Evolutionary conservation across 1,139 yeast species (phyloP), one percentile per base, ranked within the genome.

Genomic region (Suhomyces bokatorum): DNA sequence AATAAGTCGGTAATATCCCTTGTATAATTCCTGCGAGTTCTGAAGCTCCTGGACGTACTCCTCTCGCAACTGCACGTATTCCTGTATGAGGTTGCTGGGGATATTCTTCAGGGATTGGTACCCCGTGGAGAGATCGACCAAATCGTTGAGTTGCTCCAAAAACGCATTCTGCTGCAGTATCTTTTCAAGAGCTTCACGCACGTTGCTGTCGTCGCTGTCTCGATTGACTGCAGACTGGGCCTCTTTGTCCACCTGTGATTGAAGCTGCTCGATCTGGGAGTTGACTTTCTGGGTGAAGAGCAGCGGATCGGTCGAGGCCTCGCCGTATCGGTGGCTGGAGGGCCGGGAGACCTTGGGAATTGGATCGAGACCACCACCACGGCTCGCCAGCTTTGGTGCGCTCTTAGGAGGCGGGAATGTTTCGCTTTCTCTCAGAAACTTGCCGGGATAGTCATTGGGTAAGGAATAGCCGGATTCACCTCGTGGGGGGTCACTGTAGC

Each of bases 1-100:
- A 28, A 71, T 69, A 27, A 78, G 62, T 43, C 64, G 60, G 49
- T 72, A 67, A 52, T 74, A 78, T 13, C 68, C 67, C 39, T 65
- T 56, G 50, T 69, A 69, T 39, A 71, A 60, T 12, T 47, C 51
- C 48, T 63, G 67, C 14, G 67, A 63, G 36, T 57, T 62, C 20
- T 57, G 54, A 27, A 70, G 52, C 45, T 71, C 75, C 8, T 54
- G 54, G 9, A 69, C 47, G 47, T 66, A 66, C 22, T 67, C 69
- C n/a, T 54, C 46, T 44, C 70, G 63, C 32, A 77, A 56, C 8
- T 62, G 51, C 2, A 62, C 50, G 50, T 68, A 74, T 42, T 63
- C 57, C 9, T 50, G 48, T 33, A 50, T 47, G n/a, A 50, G 44
- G 16, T 55, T 39, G 22, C 48, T 42, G 9, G 53, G 50, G 17